Evolutionary conservation across 805 yeast species (phyloP).

Genomic region (Kregervanrija delftensis): DNA sequence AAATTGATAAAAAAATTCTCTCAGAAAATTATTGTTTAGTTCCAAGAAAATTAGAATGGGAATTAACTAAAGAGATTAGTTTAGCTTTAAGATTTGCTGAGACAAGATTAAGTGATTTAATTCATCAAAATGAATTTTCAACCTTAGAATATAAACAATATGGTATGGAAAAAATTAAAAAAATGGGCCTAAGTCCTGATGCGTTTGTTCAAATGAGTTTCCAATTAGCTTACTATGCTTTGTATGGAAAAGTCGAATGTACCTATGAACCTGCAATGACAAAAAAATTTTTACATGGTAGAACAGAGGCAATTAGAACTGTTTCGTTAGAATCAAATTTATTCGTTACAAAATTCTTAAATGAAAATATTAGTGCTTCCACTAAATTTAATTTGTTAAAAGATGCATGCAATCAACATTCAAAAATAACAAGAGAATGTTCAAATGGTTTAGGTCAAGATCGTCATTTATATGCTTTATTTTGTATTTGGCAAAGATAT

Average conservation of each 20-base stretch:
- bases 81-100: slow-evolving; percentile 84
- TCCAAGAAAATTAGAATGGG: slow-evolving; percentile 89
- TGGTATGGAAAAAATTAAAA: slow-evolving; percentile 75
- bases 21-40: slow-evolving; percentile 48
- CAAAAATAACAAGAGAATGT: slow-evolving; percentile 59
- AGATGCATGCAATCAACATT: slow-evolving; percentile 67
- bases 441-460: slow-evolving; percentile 85
- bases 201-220: slow-evolving; percentile 92
- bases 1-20: slow-evolving; percentile 23
- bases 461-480: slow-evolving; percentile 81
- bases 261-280: slow-evolving; percentile 98
- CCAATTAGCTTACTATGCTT: slow-evolving; percentile 87
- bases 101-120: slow-evolving; percentile 79
- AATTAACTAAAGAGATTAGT: slow-evolving; percentile 67
- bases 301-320: slow-evolving; percentile 88
- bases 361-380: slow-evolving; percentile 46
- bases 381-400: slow-evolving; percentile 56
- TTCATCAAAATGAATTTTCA: slow-evolving; percentile 82
- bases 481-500: slow-evolving; percentile 78
- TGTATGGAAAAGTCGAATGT: slow-evolving; percentile 88
- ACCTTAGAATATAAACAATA: slow-evolving; percentile 65
- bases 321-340: slow-evolving; percentile 74
- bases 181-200: slow-evolving; percentile 86
- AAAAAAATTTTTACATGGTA: slow-evolving; percentile 75
- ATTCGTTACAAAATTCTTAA: slow-evolving; percentile 82